Evolutionary conservation across 345 rosid genomes (phyloP).

Genomic region (Syzygium grande): DNA sequence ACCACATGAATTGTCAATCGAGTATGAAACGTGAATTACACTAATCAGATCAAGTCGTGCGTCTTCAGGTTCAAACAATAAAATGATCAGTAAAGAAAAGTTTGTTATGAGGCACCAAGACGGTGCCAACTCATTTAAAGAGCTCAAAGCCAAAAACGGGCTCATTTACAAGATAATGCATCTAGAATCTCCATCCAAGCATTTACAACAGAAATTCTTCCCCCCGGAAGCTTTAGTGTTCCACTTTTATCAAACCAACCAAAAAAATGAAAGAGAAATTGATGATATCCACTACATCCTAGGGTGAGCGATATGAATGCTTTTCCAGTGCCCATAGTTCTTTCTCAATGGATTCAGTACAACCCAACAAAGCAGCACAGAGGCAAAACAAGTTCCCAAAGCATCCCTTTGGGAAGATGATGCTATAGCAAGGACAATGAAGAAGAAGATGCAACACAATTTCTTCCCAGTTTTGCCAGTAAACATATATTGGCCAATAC

Average conservation of each 20-base stretch:
- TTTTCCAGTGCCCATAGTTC: background rate
- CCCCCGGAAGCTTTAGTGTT: background rate
- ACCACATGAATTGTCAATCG: background rate
- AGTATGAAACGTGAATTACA: background rate
- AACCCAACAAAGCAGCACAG: background rate
- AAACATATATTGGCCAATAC: background rate
- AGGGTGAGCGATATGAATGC: background rate
- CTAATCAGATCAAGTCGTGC: background rate
- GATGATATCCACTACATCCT: background rate
- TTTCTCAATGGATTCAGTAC: background rate
- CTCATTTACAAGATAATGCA: background rate
- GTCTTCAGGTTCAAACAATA: background rate
- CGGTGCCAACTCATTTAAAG: background rate
- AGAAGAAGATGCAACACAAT: background rate
- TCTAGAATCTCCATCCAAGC: background rate
- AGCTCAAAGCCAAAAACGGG: background rate
- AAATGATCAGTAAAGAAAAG: background rate
- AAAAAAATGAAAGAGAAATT: background rate
- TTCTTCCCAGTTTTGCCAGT: background rate
- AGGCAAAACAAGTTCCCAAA: background rate
- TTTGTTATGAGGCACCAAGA: background rate
- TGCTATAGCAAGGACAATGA: background rate
- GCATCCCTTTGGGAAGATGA: background rate
- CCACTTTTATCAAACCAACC: background rate
- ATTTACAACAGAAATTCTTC: background rate